Conservation (phyloP, 208 protist species). For the Leishmania gerbilli region DNA sequence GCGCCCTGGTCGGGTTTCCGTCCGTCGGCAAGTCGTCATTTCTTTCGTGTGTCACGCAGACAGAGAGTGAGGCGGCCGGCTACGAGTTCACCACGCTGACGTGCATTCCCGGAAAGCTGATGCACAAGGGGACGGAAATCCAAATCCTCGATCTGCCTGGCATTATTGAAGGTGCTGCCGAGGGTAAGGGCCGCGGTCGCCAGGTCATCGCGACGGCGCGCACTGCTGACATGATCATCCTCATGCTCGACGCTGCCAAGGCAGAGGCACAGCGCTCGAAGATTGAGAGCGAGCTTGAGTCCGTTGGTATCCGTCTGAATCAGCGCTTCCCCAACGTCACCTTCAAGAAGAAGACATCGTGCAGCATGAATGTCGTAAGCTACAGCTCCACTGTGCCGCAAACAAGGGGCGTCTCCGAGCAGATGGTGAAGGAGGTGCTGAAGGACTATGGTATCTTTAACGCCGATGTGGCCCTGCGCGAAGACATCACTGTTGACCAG, state of each 20-base stretch:
- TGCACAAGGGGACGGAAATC: constrained; percentile 96
- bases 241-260: constrained; percentile 97
- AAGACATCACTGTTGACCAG: constrained; percentile 97
- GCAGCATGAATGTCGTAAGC: constrained; percentile 91
- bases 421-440: constrained; percentile 93
- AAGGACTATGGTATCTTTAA: constrained; percentile 97
- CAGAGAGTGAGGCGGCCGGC: constrained; percentile 94
- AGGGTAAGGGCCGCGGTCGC: constrained; percentile 96
- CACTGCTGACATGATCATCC: constrained; percentile 97
- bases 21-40: constrained; percentile 99
- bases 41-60: constrained; percentile 96
- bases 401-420: constrained; percentile 85
- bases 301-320: constrained; percentile 97
- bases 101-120: constrained; percentile 97
- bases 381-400: constrained; percentile 90
- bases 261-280: constrained; percentile 91
- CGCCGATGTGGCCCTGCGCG: constrained; percentile 95
- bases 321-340: constrained; percentile 93
- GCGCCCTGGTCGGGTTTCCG: constrained; percentile 93
- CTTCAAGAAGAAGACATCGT: constrained; percentile 93
- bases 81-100: constrained; percentile 99
- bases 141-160: constrained; percentile 99
- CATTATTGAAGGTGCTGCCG: constrained; percentile 98
- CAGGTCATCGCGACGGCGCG: constrained; percentile 98
- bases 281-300: constrained; percentile 95